phyloP scores from a whole-genome alignment of 1,284 basidiomycete species.

The Amylostereum chailletii region DNA sequence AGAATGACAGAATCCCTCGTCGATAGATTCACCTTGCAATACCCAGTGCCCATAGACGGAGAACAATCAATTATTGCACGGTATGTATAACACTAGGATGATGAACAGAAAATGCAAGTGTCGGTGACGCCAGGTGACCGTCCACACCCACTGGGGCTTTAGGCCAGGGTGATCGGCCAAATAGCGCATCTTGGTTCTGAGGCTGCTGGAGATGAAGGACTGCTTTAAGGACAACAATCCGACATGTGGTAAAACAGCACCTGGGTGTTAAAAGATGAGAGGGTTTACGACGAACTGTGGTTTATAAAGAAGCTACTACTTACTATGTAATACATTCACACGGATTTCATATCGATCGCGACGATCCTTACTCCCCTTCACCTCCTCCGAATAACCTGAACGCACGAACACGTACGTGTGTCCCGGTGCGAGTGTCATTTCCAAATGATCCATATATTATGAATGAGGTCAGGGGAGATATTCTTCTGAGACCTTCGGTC shows the following conservation, averaged over 20 bases:
- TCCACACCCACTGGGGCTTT: slow-evolving; percentile 27
- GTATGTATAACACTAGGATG: not conserved
- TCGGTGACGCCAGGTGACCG: slow-evolving; percentile 61
- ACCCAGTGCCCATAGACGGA: no score
- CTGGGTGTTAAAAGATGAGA: slow-evolving; percentile 63
- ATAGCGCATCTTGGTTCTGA: slow-evolving; percentile 51
- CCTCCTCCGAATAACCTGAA: no score
- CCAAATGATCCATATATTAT: no score
- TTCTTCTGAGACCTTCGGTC: no score
- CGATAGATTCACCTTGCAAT: no score
- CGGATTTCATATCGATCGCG: no score
- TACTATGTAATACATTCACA: slow-evolving; percentile 23
- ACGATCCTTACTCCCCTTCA: no score
- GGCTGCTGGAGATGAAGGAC: slow-evolving; percentile 46
- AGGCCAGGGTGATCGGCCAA: slow-evolving; percentile 48
- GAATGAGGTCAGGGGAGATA: no score
- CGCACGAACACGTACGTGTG: no score
- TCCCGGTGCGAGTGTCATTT: no score
- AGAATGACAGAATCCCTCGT: no score
- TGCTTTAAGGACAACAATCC: slow-evolving; percentile 30
- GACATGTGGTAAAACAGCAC: slow-evolving; percentile 50
- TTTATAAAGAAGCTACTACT: slow-evolving; percentile 14
- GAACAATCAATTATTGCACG: no score
- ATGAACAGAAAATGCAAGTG: slow-evolving; percentile 19
- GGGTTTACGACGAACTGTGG: not conserved